A percentile compares a stretch with the other conserved stretches of the same genome.
phyloP scores from a whole-genome alignment of 78 protist genomes.

The Cavenderia fasciculata region DNA sequence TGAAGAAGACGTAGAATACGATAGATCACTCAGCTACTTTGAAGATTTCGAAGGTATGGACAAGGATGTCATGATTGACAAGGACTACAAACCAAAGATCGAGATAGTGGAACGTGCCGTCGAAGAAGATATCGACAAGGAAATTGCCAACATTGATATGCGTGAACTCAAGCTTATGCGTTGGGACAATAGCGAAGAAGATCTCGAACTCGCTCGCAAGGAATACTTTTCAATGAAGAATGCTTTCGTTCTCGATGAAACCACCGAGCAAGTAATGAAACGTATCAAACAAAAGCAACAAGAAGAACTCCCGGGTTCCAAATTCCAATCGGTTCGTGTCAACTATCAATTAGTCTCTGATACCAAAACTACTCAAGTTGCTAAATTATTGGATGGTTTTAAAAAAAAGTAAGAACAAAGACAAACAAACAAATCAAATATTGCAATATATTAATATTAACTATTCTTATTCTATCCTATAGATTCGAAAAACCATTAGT shows the following conservation, averaged over 20 bases:
- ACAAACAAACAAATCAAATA: not conserved
- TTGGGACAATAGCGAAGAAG: constrained; percentile 24
- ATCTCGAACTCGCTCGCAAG: not conserved
- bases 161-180: constrained; percentile 49
- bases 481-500: constrained; percentile 71
- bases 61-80: no score
- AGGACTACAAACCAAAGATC: no score
- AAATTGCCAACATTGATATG: constrained; percentile 26
- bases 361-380: constrained; percentile 21
- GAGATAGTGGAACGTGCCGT: no score
- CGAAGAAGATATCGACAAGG: constrained; percentile 57
- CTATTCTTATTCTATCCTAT: not conserved
- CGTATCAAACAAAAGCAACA: not conserved
- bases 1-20: no score
- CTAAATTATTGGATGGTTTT: constrained; percentile 34
- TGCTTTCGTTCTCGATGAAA: not conserved
- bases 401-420: constrained; percentile 29
- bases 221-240: constrained; percentile 6
- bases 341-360: not conserved
- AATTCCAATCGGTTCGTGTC: constrained; percentile 7
- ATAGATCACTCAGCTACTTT: no score
- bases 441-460: not conserved
- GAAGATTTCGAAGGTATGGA: no score
- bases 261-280: not conserved
- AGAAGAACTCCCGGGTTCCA: constrained; percentile 34